Conservation (phyloP, 1,284 basidiomycete species). For the Ustilago sp. region DNA sequence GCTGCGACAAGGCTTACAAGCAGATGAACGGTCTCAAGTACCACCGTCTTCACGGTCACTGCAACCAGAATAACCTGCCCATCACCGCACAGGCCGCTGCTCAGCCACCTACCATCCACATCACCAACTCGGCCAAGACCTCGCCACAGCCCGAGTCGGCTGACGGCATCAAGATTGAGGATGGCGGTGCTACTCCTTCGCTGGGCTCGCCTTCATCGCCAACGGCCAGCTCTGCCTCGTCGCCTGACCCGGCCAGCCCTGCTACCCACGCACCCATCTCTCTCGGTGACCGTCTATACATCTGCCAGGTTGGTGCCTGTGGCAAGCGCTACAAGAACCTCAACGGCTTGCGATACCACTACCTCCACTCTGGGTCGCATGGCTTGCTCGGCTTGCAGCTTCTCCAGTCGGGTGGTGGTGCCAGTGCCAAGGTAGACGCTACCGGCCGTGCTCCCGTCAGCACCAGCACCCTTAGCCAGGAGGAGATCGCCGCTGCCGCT, state of each 20-base stretch:
- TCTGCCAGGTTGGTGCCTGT: conserved; percentile 73
- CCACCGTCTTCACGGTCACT: conserved; percentile 92
- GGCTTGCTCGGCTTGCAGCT: conserved; percentile 69
- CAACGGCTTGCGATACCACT: conserved; percentile 81
- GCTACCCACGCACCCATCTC: conserved; percentile 33
- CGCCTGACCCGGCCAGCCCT: conserved; percentile 43
- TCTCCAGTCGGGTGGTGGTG: conserved; percentile 64
- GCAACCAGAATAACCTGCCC: conserved; percentile 71
- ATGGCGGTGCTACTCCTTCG: conserved; percentile 19
- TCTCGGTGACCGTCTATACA: conserved; percentile 56
- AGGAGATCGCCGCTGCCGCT: conserved; percentile 65
- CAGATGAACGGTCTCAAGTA: conserved; percentile 97
- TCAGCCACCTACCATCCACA: conserved; percentile 47
- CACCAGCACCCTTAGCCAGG: conserved; percentile 63
- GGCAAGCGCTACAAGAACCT: conserved; percentile 91
- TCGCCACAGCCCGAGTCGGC: conserved; percentile 48
- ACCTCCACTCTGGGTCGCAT: conserved; percentile 95
- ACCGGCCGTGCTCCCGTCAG: conserved; percentile 65
- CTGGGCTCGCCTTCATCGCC: conserved; percentile 39
- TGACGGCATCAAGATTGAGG: conserved; percentile 45
- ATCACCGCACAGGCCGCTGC: conserved; percentile 47
- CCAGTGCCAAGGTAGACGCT: conserved; percentile 65
- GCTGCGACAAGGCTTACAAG: conserved; percentile 99
- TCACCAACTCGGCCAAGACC: conserved; percentile 37
- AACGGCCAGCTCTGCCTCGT: conserved; percentile 24